Percentiles rank a stretch among this genome's conserved stretches.
Evolutionary conservation across 768 basidiomycete species (phyloP).

Genomic region (Panellus pusillus): DNA sequence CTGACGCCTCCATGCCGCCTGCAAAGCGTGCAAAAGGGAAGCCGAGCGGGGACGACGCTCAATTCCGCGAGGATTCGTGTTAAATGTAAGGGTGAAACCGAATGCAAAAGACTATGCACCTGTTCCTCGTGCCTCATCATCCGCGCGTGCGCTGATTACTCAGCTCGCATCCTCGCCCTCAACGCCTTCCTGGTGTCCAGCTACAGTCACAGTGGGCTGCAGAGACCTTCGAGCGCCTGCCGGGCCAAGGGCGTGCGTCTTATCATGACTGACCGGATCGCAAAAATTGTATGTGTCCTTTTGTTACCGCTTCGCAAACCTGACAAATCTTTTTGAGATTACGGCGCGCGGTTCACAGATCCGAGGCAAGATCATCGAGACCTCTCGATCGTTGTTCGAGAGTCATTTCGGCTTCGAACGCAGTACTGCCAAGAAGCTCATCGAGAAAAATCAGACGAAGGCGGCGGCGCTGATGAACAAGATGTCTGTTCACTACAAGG

Average conservation of each 20-base stretch:
- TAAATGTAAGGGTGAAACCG: too few relatives aligned
- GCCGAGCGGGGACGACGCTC: too few relatives aligned
- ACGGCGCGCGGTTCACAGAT: not conserved
- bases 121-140: not conserved
- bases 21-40: too few relatives aligned
- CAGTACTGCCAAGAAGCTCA: too few relatives aligned
- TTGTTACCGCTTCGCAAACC: not conserved
- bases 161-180: not conserved
- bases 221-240: too few relatives aligned
- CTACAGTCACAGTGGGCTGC: not conserved
- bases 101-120: not conserved
- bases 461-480: too few relatives aligned
- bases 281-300: not conserved
- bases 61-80: too few relatives aligned
- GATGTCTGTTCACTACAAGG: too few relatives aligned
- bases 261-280: not conserved
- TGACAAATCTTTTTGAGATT: not conserved
- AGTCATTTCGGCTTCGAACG: not conserved
- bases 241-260: too few relatives aligned
- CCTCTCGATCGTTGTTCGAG: not conserved
- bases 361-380: not conserved
- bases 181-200: conserved; percentile 1
- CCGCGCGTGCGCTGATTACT: not conserved
- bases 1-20: too few relatives aligned
- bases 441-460: too few relatives aligned